Evolutionary conservation across 2,329 filamentous ascomycete genomes (phyloP), one percentile per base, ranked within the genome.

Genomic region (Albophoma yamanashiensis): DNA sequence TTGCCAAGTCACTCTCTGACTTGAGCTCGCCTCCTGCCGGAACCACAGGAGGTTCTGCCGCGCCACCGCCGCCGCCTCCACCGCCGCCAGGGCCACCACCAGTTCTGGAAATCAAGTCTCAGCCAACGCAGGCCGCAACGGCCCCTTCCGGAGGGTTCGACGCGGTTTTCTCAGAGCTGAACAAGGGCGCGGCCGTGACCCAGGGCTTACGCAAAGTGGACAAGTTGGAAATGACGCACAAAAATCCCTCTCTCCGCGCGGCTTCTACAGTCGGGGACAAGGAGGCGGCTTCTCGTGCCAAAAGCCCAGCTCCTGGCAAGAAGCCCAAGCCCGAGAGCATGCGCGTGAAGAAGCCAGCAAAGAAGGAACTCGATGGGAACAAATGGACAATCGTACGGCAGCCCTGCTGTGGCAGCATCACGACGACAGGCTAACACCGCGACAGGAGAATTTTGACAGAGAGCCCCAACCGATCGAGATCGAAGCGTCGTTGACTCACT

Each of bases 201-300:
- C 86, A 90, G 65, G 87, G 89, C 39, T 81, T 99, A 42, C 89
- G 89, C 66, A 99, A 97, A 79, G 94, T 99, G 57, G 93, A 97
- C 76, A 89, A 88, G 71, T 94, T 89, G 59, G 82, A 97, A 74
- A 97, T 97, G 93, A 99, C 94, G 62, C 94, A 99, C 77, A 97
- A 97, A 80, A 99, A 99, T 75, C 94, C 94, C 17, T 85, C 87
- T 12, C 80, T 99, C 61, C 87, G 94, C 63, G 83, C 89, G 31
- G 79, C 80, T 62, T 89, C 89, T 15, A 82, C 84, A 2, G 90
- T 93, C 3, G 81, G 89, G 36, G 83, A 81, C 27, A 81, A 79
- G 62, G 78, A 79, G 47, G 73, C 76, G 15, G 79, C 81, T 8
- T 70, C 77, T 31, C 83, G 90, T 56, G 86, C 83, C 60, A 96